phyloP scores from a whole-genome alignment of 1,284 basidiomycete genomes.

The Abortiporus biennis region DNA sequence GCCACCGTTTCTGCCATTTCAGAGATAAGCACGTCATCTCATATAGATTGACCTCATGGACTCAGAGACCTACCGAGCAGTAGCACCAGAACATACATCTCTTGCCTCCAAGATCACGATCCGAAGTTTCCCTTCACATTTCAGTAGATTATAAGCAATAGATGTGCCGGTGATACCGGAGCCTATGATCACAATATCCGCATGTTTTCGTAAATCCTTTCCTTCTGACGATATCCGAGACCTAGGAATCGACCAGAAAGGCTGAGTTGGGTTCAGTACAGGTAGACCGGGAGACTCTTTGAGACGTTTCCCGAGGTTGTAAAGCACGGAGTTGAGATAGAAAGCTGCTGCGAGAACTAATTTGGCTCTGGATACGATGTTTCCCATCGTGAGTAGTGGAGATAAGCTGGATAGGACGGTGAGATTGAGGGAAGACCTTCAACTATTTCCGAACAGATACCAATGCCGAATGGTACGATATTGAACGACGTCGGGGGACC shows the following conservation, averaged over 20 bases:
- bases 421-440: not conserved
- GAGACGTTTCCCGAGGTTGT: slow-evolving; percentile 21
- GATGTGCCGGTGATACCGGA: slow-evolving; percentile 67
- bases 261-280: slow-evolving; percentile 38
- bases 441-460: not conserved
- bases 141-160: slow-evolving; percentile 46
- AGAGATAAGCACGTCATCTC: not conserved
- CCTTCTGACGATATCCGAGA: slow-evolving; percentile 41
- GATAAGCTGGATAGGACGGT: not conserved
- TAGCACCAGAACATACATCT: slow-evolving; percentile 65
- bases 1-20: slow-evolving; percentile 49
- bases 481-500: not conserved
- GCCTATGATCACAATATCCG: slow-evolving; percentile 62
- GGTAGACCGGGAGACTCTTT: slow-evolving; percentile 53
- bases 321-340: slow-evolving; percentile 16
- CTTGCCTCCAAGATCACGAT: slow-evolving; percentile 67
- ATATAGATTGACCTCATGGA: not conserved
- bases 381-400: slow-evolving; percentile 19
- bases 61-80: slow-evolving; percentile 46
- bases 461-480: not conserved
- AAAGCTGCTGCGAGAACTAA: slow-evolving; percentile 17
- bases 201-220: slow-evolving; percentile 39
- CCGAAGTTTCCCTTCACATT: slow-evolving; percentile 27
- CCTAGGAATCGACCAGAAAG: slow-evolving; percentile 57
- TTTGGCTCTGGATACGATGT: slow-evolving; percentile 19